Evolutionary conservation across 2,329 filamentous ascomycete species (phyloP).

Genomic region (Curvularia verruculosa): DNA sequence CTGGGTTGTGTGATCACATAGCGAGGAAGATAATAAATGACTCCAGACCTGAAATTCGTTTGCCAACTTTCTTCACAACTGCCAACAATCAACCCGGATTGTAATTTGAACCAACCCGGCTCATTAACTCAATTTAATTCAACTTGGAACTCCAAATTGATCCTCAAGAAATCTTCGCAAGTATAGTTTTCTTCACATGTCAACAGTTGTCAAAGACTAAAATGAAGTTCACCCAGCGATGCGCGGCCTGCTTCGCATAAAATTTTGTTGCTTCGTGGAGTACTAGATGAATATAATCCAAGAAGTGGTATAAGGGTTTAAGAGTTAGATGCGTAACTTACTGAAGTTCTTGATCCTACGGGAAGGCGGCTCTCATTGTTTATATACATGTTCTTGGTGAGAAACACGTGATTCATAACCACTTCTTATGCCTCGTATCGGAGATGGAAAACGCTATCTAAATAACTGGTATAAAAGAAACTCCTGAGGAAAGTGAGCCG

Average conservation of each 20-base stretch:
- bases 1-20: too few relatives aligned
- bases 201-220: too few relatives aligned
- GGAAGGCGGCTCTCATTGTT: not conserved
- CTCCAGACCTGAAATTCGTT: too few relatives aligned
- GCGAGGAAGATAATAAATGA: too few relatives aligned
- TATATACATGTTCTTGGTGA: not conserved
- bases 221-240: too few relatives aligned
- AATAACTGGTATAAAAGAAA: not conserved
- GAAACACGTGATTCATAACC: not conserved
- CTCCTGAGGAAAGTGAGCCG: not conserved
- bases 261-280: not conserved
- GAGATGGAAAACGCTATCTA: not conserved
- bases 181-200: too few relatives aligned
- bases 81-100: too few relatives aligned
- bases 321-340: not conserved
- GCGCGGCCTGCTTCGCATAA: not conserved
- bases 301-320: not conserved
- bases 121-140: too few relatives aligned
- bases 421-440: not conserved
- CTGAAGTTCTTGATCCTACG: not conserved
- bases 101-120: too few relatives aligned
- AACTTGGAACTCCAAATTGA: too few relatives aligned
- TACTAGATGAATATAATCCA: not conserved
- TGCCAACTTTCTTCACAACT: too few relatives aligned
- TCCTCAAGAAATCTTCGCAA: too few relatives aligned